Percentiles rank a stretch among this genome's conserved stretches.
Conservation (phyloP, 495 filamentous ascomycete genomes). For the Penicillium parvum region DNA sequence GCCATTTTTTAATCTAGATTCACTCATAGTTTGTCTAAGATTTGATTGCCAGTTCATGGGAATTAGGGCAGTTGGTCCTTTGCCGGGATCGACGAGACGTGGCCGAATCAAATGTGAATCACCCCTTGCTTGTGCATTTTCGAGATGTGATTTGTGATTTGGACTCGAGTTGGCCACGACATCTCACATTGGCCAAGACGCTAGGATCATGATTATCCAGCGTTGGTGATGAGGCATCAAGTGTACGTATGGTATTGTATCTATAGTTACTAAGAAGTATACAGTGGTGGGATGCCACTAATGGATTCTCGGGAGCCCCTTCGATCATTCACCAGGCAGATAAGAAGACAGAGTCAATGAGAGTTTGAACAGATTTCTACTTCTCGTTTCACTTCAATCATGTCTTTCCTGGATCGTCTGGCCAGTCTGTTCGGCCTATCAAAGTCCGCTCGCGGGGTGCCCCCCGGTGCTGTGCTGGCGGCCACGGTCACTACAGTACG, state of each 20-base stretch:
- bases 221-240: not conserved
- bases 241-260: not conserved
- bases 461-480: constrained; percentile 25
- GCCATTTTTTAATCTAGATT: too few species aligned
- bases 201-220: not conserved
- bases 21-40: too few species aligned
- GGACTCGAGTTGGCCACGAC: not conserved
- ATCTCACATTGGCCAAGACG: not conserved
- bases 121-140: not conserved
- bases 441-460: constrained; percentile 5
- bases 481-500: constrained; percentile 28
- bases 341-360: not conserved
- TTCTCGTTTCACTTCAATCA: constrained; percentile 1
- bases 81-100: not conserved
- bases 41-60: too few species aligned
- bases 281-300: too few species aligned
- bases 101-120: not conserved
- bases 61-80: not conserved
- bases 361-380: not conserved
- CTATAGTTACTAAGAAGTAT: not conserved
- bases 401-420: constrained; percentile 22
- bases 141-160: not conserved
- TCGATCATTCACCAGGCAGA: not conserved
- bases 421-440: constrained; percentile 13
- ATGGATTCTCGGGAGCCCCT: not conserved